Evolutionary conservation across 2,329 filamentous ascomycete genomes (phyloP).

Genomic region (Cytospora piceicola): DNA sequence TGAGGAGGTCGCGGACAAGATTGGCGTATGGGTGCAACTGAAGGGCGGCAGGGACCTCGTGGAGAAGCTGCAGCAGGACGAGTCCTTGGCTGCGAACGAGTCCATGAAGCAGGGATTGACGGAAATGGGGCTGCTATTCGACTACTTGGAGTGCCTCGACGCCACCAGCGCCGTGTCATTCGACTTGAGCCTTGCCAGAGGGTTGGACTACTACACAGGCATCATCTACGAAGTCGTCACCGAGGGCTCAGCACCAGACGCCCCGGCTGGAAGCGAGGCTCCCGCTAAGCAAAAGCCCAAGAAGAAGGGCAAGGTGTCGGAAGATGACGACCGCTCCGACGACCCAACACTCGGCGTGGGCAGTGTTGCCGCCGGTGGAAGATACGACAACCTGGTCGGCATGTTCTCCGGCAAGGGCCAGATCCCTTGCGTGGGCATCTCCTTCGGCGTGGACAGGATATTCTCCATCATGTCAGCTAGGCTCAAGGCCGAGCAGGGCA

Average conservation of each 20-base stretch:
- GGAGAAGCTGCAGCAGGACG: constrained; percentile 68
- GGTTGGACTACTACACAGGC: constrained; percentile 78
- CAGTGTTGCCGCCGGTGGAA: constrained; percentile 82
- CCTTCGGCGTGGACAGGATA: constrained; percentile 89
- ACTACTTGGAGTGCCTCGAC: constrained; percentile 79
- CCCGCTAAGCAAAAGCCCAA: constrained; percentile 47
- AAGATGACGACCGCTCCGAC: constrained; percentile 70
- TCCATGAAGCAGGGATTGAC: constrained; percentile 78
- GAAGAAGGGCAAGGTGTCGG: constrained; percentile 56
- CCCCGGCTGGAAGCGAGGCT: constrained; percentile 41
- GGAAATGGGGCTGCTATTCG: constrained; percentile 80
- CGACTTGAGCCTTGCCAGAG: constrained; percentile 86
- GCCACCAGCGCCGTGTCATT: constrained; percentile 79
- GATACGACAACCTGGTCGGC: constrained; percentile 86
- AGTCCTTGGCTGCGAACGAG: constrained; percentile 69
- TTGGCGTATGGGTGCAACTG: constrained; percentile 80
- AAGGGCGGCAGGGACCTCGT: constrained; percentile 73
- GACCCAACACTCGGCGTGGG: constrained; percentile 84
- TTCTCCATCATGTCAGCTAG: constrained; percentile 83
- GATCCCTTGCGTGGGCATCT: constrained; percentile 85
- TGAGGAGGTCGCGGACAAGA: constrained; percentile 78
- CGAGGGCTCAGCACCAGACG: constrained; percentile 40
- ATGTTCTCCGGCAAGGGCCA: constrained; percentile 80
- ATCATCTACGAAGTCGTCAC: constrained; percentile 38
- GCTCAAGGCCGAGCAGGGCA: constrained; percentile 65